Base-by-base conservation (phyloP, 1,284 basidiomycete genomes). In the Meripilus lineatus region DNA sequence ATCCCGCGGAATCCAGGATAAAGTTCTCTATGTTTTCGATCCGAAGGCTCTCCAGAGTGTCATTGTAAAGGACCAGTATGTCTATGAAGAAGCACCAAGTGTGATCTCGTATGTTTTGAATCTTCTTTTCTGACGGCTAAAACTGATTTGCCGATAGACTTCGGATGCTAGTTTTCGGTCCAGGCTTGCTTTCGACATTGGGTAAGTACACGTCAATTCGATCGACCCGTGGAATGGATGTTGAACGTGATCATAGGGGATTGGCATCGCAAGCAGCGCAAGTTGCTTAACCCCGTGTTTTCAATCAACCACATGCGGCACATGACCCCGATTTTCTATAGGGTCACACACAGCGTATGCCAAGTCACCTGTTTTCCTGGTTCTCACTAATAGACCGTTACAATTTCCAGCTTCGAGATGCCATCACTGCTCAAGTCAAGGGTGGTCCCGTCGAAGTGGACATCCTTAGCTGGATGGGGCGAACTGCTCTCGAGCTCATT, bases 401-500 rank as follows among this genome's bases (percentile, higher is more conserved):
- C 28, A 15, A 15, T 10, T 10, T 7, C 7, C 25, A 57, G 57
- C 43, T 56, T 37, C 45, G 47, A 5, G 33, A 53, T 39, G 46
- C 46, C 4, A 41, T 58, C n/a, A 40, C 23, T 21, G 24, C 26
- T n/a, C 36, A 42, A 38, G 42, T 54, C 1, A 17, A 39, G 22
- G 24, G 40, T 23, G 53, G 58, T 8, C 23, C 48, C 1, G 38
- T 50, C n/a, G 57, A 68, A 39, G 49, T 66, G 14, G 63, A 69
- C 44, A 45, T 68, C 20, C 46, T 67, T 11, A 54, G 62, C n/a
- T 72, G 68, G 68, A 64, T 67, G 59, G 54, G 60, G 2, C 58
- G 63, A 13, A 58, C 60, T 4, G 65, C 69, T 5, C 48, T 64
- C n/a, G 61, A 65, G 42, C 53, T 61, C 15, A 55, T 65, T 21